A percentile compares a stretch with the other conserved stretches of the same genome.
phyloP scores from a whole-genome alignment of 768 basidiomycete genomes.

The Coprinopsis sp. region DNA sequence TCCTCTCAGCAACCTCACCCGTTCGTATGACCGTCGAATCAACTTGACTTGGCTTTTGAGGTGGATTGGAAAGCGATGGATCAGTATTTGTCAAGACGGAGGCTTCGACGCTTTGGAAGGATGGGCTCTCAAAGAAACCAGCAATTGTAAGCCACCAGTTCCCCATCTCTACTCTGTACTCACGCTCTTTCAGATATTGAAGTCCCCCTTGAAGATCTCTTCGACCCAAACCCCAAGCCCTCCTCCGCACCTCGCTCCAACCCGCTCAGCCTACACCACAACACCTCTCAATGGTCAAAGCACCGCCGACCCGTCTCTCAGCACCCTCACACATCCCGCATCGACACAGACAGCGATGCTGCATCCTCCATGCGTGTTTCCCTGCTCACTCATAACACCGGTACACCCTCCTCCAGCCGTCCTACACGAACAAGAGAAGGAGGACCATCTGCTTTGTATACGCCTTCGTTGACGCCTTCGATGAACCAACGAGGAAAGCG shows the following conservation, averaged over 20 bases:
- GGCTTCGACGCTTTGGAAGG: too few species aligned
- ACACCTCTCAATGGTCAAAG: slow-evolving; percentile 1
- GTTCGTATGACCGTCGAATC: slow-evolving; percentile 72
- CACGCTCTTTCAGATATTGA: slow-evolving; percentile 58
- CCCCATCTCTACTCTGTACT: too few species aligned
- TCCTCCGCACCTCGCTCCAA: slow-evolving; percentile 12
- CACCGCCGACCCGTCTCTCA: slow-evolving; percentile 25
- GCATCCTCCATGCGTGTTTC: slow-evolving; percentile 43
- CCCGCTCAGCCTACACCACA: slow-evolving; percentile 6
- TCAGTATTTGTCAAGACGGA: too few species aligned
- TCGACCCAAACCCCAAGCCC: slow-evolving; percentile 36
- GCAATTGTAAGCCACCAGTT: too few species aligned
- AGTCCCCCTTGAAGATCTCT: slow-evolving; percentile 70
- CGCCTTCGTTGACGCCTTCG: background rate
- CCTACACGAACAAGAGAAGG: background rate
- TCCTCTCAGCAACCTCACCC: slow-evolving; percentile 65
- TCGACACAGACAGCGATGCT: slow-evolving; percentile 38
- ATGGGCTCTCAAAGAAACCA: too few species aligned
- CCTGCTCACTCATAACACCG: slow-evolving; percentile 30
- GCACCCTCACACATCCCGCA: slow-evolving; percentile 29
- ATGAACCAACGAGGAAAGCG: background rate
- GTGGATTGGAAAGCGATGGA: too few species aligned
- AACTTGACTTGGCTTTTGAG: slow-evolving; percentile 64
- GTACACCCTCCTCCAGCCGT: slow-evolving; percentile 7
- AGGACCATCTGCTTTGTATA: background rate